Evolutionary conservation across 352 stramenopile species (phyloP).

Genomic region (Phytophthora rubi): DNA sequence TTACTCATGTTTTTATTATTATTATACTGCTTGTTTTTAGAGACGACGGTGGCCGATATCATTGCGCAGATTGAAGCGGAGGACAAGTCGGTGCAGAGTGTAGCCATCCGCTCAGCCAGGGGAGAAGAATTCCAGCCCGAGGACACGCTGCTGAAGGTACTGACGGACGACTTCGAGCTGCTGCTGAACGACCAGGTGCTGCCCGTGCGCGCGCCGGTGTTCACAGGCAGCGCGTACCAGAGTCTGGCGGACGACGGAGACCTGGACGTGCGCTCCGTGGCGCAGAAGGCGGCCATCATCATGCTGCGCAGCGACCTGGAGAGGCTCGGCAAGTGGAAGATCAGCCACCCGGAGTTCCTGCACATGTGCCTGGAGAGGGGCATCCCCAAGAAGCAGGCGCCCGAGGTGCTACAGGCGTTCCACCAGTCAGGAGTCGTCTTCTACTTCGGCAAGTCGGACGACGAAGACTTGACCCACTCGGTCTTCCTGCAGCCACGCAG

Average conservation of each 20-base stretch:
- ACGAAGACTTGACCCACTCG: conserved; percentile 5
- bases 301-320: conserved; percentile 75
- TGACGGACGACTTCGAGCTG: conserved; percentile 86
- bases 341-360: conserved; percentile 73
- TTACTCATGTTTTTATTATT: background rate
- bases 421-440: conserved; percentile 82
- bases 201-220: conserved; percentile 73
- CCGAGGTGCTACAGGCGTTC: conserved; percentile 76
- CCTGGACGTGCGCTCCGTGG: conserved; percentile 80
- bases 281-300: conserved; percentile 84
- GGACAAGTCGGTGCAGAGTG: conserved; percentile 72
- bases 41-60: conserved; percentile 78
- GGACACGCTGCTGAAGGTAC: conserved; percentile 69
- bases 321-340: conserved; percentile 80
- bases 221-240: conserved; percentile 74
- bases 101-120: conserved; percentile 67
- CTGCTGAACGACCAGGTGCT: conserved; percentile 82
- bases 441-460: conserved; percentile 74
- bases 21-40: conserved; percentile 22
- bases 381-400: conserved; percentile 85
- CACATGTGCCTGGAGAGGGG: conserved; percentile 72
- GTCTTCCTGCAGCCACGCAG: conserved; percentile 80
- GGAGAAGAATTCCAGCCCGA: conserved; percentile 65
- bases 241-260: conserved; percentile 76
- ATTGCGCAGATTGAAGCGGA: conserved; percentile 80